Evolutionary conservation across 495 filamentous ascomycete genomes (phyloP), one percentile per base, ranked within the genome.

Genomic region (Bryoglossum gracile): DNA sequence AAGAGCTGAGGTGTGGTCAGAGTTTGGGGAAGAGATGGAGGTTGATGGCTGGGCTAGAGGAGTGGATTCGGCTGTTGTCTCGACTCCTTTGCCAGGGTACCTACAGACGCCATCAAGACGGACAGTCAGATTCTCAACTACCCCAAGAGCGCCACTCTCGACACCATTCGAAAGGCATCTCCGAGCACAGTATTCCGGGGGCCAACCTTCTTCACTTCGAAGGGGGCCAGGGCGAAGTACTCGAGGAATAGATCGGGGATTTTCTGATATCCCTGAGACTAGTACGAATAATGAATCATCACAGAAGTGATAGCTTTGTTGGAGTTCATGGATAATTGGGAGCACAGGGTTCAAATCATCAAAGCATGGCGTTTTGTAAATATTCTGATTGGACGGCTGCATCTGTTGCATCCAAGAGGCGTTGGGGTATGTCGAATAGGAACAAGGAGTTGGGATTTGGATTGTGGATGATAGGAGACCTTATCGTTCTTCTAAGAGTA

Each of bases 41-140:
- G 32, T 40, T 25, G 50, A 51, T 32, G 53, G 56, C n/a, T 56
- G 46, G 49, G 42, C 40, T 1, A 53, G 36, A 37, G 57, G 47
- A 38, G 23, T 50, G 11, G 55, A 58, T 11, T 48, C 49, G 14
- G 38, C 40, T 30, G 42, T 65, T n/a, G 69, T 58, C 11, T 72
- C 59, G 18, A 64, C 62, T 8, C 62, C 75, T 3, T 46, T 79
- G 11, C 76, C 77, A 14, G 78, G 64, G 36, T 76, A 74, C 57
- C 52, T 79, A 43, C 71, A 62, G 34, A 81, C 78, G 5, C 78
- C 78, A 24, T 80, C 78, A 4, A 80, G 74, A 59, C 65, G 74
- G 56, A 70, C 72, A 22, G 68, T 48, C 23, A 50, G 35, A 22
- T 54, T 43, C 21, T 64, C 61, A 23, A 64, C 61, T 0, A 64